Evolutionary conservation across 306 rosid species (phyloP), one percentile per base, ranked within the genome.

Genomic region (Aeschynomene evenia): DNA sequence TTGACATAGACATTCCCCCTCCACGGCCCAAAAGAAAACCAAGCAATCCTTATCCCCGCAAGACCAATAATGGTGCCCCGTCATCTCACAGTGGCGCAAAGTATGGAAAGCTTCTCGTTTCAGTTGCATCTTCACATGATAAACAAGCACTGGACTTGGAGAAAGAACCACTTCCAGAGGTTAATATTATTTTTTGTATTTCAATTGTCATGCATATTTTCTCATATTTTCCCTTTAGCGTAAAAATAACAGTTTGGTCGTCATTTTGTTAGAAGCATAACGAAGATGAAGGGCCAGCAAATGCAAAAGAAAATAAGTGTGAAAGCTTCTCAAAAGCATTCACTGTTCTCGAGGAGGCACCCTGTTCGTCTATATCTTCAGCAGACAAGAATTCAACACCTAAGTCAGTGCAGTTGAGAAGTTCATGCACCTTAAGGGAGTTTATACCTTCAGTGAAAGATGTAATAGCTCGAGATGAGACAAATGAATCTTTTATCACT

Each of bases 21-120:
- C 99, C 99, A 46, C 92, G 97, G 69, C 96, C 95, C 68, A 94
- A 94, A 83, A 85, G 96, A 83, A 94, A 94, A 79, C 97, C 96
- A 51, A 79, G 69, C 78, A 90, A 87, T 81, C 99, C 97, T 70
- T 94, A 94, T 83, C 99, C 99, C 68, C 89, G 99, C 73, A 94
- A 94, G 77, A 82, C 84, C 39, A 63, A 64, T 63, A 73, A 36
- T 29, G 79, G 84, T 66, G 9, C 81, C 72, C 72, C 84, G 51
- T 63, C 84, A 72, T 79, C 85, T 28, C 83, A 79, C 51, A 76
- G 74, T 62, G 92, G 86, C 69, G 73, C 62, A 53, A 90, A 82
- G 79, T 87, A 90, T 81, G 97, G 85, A 77, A 90, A 85, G 64
- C 66, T 45, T 45, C 9, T 83, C 63, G 62, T 79, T 68, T 68